Base-by-base conservation (phyloP, 164 flowering plant species). In the Dillenia suffruticosa region DNA sequence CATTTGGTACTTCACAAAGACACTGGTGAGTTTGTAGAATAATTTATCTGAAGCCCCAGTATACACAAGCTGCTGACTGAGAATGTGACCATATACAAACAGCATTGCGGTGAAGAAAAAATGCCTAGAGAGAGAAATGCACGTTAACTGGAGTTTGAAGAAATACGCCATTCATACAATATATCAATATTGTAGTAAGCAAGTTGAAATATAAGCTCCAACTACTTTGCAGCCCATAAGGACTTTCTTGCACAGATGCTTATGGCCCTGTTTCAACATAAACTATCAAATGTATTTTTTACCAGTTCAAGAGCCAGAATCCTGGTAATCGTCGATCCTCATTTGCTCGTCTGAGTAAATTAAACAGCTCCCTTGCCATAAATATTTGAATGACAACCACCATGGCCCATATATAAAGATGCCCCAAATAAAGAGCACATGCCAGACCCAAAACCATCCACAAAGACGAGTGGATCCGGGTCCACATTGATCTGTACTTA, bases 51-150 rank as follows among this genome's bases (percentile, higher is more conserved):
- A 69, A 43, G 90, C 81, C n/a, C 88, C 92, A 51, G 96, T 90
- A 68, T 88, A 88, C 70, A 86, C 92, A 15, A 90, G 88, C 59
- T 84, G 89, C 66, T 88, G 96, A 69, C 88, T 87, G 64, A 93
- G 88, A 61, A 93, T 79, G 46, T 94, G 90, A 8, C 97, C 98
- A 71, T 93, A 90, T 2, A 86, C 94, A 72, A 88, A 93, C 46
- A 93, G 71, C 97, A 93, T 78, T n/a, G 92, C 96, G 0, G 96
- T 88, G 89, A 93, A 90, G 88, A 93, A 93, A 62, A 93, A 93
- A 78, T 93, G 90, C 98, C 98, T 93, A 83, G 12, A 49, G 51
- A 58, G 19, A 72, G 46, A 66, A 61, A 51, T 7, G 10, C 9
- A 57, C 22, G 19, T 58, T 12, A 62, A 56, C 55, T 48, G 43